Percentiles rank a stretch among this genome's conserved stretches.
Conservation (phyloP, 208 protist genomes). For the Blechomonas ayalai region DNA sequence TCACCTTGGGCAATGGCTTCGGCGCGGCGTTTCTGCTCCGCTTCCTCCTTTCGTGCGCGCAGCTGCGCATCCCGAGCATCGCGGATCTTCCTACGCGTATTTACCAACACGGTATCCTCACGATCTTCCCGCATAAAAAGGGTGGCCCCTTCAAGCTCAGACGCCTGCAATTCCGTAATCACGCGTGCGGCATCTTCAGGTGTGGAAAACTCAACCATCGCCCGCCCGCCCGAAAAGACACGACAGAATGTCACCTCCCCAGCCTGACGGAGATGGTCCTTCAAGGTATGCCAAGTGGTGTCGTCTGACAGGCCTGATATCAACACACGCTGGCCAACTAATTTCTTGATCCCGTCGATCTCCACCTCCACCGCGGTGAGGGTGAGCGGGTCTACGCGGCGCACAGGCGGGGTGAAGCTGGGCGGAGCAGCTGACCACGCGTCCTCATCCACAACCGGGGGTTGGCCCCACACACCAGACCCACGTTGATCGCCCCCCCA, state of each 20-base stretch:
- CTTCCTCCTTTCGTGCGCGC: constrained; percentile 71
- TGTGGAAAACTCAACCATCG: constrained; percentile 79
- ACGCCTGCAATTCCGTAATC: constrained; percentile 80
- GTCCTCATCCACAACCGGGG: constrained; percentile 59
- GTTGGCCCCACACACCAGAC: constrained; percentile 54
- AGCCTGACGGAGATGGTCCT: constrained; percentile 83
- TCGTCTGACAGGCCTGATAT: constrained; percentile 75
- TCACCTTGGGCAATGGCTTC: constrained; percentile 52
- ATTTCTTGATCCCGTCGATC: constrained; percentile 86
- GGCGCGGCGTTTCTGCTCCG: constrained; percentile 32
- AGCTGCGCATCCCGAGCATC: constrained; percentile 72
- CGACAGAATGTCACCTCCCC: constrained; percentile 78
- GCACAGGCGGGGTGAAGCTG: constrained; percentile 76
- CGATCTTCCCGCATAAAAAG: constrained; percentile 81
- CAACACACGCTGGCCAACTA: constrained; percentile 82
- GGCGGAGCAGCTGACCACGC: constrained; percentile 73
- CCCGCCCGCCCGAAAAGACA: constrained; percentile 65
- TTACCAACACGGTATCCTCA: constrained; percentile 81
- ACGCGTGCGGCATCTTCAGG: constrained; percentile 74
- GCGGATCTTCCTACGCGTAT: constrained; percentile 73
- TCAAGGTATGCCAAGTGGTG: constrained; percentile 85
- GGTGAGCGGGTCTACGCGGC: constrained; percentile 81
- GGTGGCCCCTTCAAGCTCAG: constrained; percentile 76
- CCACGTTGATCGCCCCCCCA: constrained; percentile 6
- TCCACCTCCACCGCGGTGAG: constrained; percentile 84